phyloP scores from a whole-genome alignment of 2,329 filamentous ascomycete genomes.

The Dothistroma septosporum region DNA sequence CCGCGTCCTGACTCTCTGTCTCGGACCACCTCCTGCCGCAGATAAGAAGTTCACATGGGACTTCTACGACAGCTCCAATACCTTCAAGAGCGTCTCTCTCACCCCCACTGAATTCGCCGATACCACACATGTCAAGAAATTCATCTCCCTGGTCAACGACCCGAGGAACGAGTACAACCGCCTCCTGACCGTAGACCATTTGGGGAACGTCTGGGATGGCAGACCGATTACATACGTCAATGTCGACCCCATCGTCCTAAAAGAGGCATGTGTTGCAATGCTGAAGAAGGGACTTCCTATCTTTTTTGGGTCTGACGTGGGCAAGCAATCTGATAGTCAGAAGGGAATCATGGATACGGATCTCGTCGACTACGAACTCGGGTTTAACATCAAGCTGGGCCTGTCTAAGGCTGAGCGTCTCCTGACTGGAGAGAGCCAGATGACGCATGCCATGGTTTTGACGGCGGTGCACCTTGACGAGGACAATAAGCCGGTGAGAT shows the following conservation, averaged over 20 bases:
- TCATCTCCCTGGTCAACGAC: constrained; percentile 82
- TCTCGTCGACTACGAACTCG: constrained; percentile 74
- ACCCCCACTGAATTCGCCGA: constrained; percentile 69
- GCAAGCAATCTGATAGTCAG: constrained; percentile 66
- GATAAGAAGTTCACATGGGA: constrained; percentile 72
- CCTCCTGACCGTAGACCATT: constrained; percentile 69
- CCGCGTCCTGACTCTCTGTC: constrained; percentile 72
- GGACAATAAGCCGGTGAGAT: constrained; percentile 63
- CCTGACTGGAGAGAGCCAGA: constrained; percentile 67
- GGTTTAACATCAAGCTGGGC: constrained; percentile 71
- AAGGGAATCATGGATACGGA: constrained; percentile 76
- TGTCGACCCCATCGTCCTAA: constrained; percentile 69
- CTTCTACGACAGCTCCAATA: constrained; percentile 66
- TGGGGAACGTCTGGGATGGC: constrained; percentile 78
- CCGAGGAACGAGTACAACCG: constrained; percentile 71
- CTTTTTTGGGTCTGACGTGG: constrained; percentile 87
- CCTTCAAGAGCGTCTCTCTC: constrained; percentile 57
- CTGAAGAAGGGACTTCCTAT: constrained; percentile 72
- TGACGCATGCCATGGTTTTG: constrained; percentile 92
- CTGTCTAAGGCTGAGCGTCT: constrained; percentile 74
- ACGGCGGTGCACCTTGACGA: constrained; percentile 76
- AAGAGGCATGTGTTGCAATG: constrained; percentile 70
- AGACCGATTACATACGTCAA: constrained; percentile 77
- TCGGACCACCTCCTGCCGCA: constrained; percentile 72
- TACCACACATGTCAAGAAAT: constrained; percentile 61